Evolutionary conservation across 1,139 yeast species (phyloP), one percentile per base, ranked within the genome.

Genomic region (Pichia sp.): DNA sequence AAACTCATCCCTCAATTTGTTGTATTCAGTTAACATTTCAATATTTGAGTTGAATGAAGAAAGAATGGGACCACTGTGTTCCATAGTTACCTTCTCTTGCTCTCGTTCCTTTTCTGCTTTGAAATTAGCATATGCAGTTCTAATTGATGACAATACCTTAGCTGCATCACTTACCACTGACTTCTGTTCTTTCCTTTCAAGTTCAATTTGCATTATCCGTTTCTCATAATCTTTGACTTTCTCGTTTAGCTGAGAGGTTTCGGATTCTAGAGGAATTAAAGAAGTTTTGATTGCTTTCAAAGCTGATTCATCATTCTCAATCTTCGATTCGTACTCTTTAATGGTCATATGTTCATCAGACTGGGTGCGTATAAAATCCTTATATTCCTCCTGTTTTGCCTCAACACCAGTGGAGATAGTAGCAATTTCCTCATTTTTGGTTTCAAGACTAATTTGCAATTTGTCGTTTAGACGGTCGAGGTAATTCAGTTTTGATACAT

Each of bases 401-500:
- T 70, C 72, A 0, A 70, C 45, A 1, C 32, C 38, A 1, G 7
- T 4, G 5, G 47, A 31, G 3, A 47, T 5, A 8, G 7, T 13
- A 13, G 13, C 8, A 13, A 50, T 11, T 32, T 29, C 30, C 4
- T 47, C 45, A 15, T 44, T 52, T 19, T 56, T 49, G 11, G 60
- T 60, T 49, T 72, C 69, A 23, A 76, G 54, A 3, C 65, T 62
- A 38, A 71, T 70, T 51, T 6, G 7, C 11, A 47, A 54, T 73
- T 54, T 46, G 64, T 53, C 59, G 70, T 64, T 62, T 75, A 44
- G 51, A 66, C 61, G 58, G 59, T 88, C 88, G 59, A 83, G 76
- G 64, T 87, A 92, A 64, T 76, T 87, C 13, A 90, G 70, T 61
- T 82, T 81, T 77, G 89, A 85, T 45, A 92, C 70, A 49, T 84